A percentile compares a stretch with the other conserved stretches of the same genome.
These are phyloP conservation scores for Amniculicola lignicola DNA, from an alignment of 495 filamentous ascomycete genomes.

Conservation along the genomic window DNA sequence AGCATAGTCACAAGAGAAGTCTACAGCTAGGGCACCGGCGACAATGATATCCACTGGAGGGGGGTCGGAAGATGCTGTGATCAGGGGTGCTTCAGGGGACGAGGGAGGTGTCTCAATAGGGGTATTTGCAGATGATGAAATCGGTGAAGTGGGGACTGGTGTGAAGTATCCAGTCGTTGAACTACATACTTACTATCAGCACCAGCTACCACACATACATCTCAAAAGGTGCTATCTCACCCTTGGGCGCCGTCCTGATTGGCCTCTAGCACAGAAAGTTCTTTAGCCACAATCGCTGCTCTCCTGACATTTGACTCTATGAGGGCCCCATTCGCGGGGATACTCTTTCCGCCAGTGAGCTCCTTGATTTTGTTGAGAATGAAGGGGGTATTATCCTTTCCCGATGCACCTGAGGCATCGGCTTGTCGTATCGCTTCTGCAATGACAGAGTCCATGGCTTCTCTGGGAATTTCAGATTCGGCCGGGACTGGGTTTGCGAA, in stretches of 20 bases:
- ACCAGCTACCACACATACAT: slow-evolving; percentile 6
- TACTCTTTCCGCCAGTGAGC: slow-evolving; percentile 67
- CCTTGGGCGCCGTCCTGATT: slow-evolving; percentile 28
- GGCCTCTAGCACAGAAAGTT: slow-evolving; percentile 62
- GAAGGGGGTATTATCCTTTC: slow-evolving; percentile 85
- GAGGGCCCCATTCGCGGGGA: slow-evolving; percentile 72
- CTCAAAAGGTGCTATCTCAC: slow-evolving; percentile 22
- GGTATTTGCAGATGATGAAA: no score
- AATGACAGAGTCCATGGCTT: slow-evolving; percentile 72
- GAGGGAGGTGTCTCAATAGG: background rate
- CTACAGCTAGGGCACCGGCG: slow-evolving; percentile 83
- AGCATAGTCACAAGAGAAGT: slow-evolving; percentile 77
- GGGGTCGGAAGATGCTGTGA: background rate
- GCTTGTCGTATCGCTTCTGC: slow-evolving; percentile 70
- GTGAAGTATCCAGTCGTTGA: no score
- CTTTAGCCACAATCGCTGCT: slow-evolving; percentile 75
- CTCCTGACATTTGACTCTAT: slow-evolving; percentile 75
- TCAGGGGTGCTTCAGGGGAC: no score
- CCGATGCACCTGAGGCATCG: slow-evolving; percentile 61
- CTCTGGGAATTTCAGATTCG: slow-evolving; percentile 63
- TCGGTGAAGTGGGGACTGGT: background rate
- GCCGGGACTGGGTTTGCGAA: slow-evolving; percentile 87
- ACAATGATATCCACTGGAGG: slow-evolving; percentile 64
- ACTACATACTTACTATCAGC: slow-evolving; percentile 36
- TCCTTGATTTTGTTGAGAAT: slow-evolving; percentile 78